Base-by-base conservation (phyloP, 345 rosid species). In the Garcia nutans region DNA sequence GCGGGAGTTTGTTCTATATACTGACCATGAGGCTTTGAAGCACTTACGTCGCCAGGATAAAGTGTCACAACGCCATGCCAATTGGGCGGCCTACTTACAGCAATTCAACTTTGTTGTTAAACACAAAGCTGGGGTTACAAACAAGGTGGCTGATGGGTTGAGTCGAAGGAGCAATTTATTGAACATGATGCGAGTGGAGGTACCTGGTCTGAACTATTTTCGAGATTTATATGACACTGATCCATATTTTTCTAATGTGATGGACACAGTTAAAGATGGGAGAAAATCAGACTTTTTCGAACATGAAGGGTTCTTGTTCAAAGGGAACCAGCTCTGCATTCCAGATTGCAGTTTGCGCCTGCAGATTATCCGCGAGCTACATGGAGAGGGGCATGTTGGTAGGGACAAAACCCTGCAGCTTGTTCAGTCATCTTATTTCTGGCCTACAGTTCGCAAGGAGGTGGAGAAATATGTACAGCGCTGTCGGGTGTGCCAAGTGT, bases 321-420 rank as follows among this genome's bases (percentile, higher is more conserved):
- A 56, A 10, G 74, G 74, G 15, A n/a, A 71, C 13, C 65, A 55
- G 20, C 15, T 56, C 2, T 61, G 16, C 42, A 23, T 73, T 28
- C 22, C 15, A 23, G 10, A 60, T 61, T 73, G 33, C 16, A 42
- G 1, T 5, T 5, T 61, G 6, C 24, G 23, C 3, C 6, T 62
- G 41, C 10, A 59, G 44, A 73, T 61, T 0, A 60, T 73, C 45
- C 1, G 22, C 7, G 44, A 44, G 7, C 4, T 62, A 10, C 68
- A 62, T n/a, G 57, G 41, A 0, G 41, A 72, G 20, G 55, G 67
- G 6, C 69, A 73, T 45, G 23, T 42, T 0, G 64, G 74, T 9
- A 2, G 65, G 37, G 74, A 71, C 10, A 15, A 24, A 6, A 71
- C 74, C n/a, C 57, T 73, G 19, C 57, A 44, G 16, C 17, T 73